Evolutionary conservation across 768 basidiomycete genomes (phyloP).

Genomic region (Clitopilus passeckerianus): DNA sequence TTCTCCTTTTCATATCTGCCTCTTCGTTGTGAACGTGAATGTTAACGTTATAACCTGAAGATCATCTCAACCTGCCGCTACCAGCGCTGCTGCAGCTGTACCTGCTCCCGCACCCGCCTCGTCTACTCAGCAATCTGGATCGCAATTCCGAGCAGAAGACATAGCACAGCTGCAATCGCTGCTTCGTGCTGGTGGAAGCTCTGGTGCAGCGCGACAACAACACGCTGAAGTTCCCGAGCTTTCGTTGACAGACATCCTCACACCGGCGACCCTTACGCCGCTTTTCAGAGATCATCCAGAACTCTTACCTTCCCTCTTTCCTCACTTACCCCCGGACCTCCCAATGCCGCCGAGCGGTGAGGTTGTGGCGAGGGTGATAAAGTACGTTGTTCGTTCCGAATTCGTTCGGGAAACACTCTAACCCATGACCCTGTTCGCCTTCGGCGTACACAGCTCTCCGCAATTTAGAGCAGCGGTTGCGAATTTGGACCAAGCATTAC

Average conservation of each 20-base stretch:
- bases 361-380: conserved; percentile 68
- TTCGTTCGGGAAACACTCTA: neutral
- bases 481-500: conserved; percentile 79
- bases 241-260: conserved; percentile 71
- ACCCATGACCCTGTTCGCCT: neutral
- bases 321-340: conserved; percentile 78
- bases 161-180: neutral
- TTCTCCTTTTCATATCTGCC: neutral
- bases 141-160: neutral
- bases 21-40: neutral
- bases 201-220: neutral
- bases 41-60: neutral
- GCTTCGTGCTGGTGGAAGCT: neutral
- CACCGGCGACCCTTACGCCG: conserved; percentile 65
- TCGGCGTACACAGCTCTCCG: conserved; percentile 45
- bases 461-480: conserved; percentile 79
- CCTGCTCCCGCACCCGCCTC: neutral
- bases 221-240: conserved; percentile 35
- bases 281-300: conserved; percentile 69
- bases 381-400: conserved; percentile 20
- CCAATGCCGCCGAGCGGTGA: conserved; percentile 65
- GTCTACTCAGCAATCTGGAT: neutral
- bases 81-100: neutral
- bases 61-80: neutral
- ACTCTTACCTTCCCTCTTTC: conserved; percentile 66